Conservation (phyloP, 2,329 filamentous ascomycete species). For the Trichocomaceae sp. region DNA sequence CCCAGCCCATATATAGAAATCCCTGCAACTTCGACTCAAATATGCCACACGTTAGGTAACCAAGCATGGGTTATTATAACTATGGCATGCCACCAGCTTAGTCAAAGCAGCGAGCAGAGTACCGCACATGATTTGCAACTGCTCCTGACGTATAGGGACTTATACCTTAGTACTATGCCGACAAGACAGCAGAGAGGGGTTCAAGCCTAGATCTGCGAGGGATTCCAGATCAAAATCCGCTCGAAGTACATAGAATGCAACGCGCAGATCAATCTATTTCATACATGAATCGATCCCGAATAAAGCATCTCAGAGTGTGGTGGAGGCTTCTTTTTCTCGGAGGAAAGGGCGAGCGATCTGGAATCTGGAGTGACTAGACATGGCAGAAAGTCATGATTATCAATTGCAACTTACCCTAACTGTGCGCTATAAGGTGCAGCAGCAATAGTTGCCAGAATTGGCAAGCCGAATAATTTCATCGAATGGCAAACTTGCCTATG, state of each 20-base stretch:
- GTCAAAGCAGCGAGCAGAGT: neutral
- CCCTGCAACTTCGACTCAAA: neutral
- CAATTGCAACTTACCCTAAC: neutral
- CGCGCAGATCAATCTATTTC: no score
- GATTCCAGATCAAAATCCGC: neutral
- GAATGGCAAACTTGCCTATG: neutral
- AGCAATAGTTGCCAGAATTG: neutral
- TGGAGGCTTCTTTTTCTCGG: no score
- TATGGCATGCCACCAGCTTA: neutral
- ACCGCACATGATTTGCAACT: no score
- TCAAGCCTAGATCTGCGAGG: no score
- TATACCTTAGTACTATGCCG: no score
- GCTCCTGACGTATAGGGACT: no score
- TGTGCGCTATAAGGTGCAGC: neutral
- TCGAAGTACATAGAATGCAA: neutral
- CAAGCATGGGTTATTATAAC: neutral
- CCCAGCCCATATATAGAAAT: neutral
- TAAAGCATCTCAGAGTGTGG: neutral
- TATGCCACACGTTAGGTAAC: no score
- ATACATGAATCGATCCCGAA: neutral
- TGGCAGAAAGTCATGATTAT: neutral
- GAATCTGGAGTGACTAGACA: neutral
- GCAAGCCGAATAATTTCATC: neutral
- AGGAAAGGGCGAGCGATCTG: neutral
- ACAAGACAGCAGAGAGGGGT: no score